phyloP scores from a whole-genome alignment of 768 basidiomycete species.

The Leccinum longicurvipes region DNA sequence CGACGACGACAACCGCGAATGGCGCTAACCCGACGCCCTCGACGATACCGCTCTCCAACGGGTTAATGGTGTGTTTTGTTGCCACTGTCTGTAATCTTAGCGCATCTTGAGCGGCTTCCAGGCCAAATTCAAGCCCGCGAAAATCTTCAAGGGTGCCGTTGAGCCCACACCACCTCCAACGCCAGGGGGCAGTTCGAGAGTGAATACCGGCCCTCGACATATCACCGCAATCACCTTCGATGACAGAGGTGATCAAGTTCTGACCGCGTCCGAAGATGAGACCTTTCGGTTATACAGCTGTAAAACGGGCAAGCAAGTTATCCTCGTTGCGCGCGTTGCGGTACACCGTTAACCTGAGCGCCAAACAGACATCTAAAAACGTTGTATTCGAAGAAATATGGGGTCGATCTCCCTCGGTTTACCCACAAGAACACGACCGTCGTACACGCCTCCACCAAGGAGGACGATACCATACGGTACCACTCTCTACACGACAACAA shows the following conservation, averaged over 20 bases:
- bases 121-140: slow-evolving; percentile 81
- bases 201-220: slow-evolving; percentile 53
- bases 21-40: slow-evolving; percentile 25
- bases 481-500: slow-evolving; percentile 96
- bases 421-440: slow-evolving; percentile 88
- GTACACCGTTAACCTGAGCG: slow-evolving; percentile 28
- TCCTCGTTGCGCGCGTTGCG: slow-evolving; percentile 16
- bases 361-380: slow-evolving; percentile 64
- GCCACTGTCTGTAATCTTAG: not conserved
- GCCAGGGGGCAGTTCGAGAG: slow-evolving; percentile 35
- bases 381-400: slow-evolving; percentile 93
- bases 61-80: slow-evolving; percentile 45
- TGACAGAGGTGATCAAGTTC: slow-evolving; percentile 79
- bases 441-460: slow-evolving; percentile 90
- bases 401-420: slow-evolving; percentile 90
- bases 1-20: slow-evolving; percentile 35
- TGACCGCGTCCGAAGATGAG: slow-evolving; percentile 92
- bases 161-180: slow-evolving; percentile 55
- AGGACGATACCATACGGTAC: slow-evolving; percentile 92
- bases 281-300: slow-evolving; percentile 86
- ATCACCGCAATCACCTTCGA: slow-evolving; percentile 91
- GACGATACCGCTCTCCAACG: slow-evolving; percentile 44
- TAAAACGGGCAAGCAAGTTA: slow-evolving; percentile 89
- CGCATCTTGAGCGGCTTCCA: slow-evolving; percentile 27
- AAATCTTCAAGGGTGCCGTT: slow-evolving; percentile 79